These are phyloP conservation scores for Clarireedia hainanense DNA, from an alignment of 2,329 filamentous ascomycete genomes.

Conservation along the genomic window DNA sequence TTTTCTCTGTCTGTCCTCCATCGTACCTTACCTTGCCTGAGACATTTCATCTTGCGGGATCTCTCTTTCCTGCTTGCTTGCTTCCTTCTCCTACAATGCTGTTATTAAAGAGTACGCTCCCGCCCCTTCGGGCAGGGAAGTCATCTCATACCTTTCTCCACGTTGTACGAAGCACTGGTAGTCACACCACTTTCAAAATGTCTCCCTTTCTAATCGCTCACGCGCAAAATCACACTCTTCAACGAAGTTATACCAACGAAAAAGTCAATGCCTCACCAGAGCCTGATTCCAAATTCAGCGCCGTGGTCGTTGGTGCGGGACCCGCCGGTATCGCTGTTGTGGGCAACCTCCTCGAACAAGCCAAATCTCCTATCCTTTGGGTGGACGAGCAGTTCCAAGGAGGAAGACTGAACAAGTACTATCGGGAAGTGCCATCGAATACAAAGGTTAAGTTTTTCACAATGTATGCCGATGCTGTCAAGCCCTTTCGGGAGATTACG, in stretches of 20 bases:
- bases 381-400: slow-evolving; percentile 48
- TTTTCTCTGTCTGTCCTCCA: not conserved
- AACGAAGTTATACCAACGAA: not conserved
- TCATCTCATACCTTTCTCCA: not conserved
- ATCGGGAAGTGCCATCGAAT: slow-evolving; percentile 55
- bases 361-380: slow-evolving; percentile 46
- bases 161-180: slow-evolving; percentile 1
- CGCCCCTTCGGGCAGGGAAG: slow-evolving; percentile 1
- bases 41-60: not conserved
- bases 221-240: not conserved
- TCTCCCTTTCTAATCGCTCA: not conserved
- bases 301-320: slow-evolving; percentile 51
- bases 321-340: slow-evolving; percentile 52
- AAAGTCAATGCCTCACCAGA: not conserved
- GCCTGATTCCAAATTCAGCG: slow-evolving; percentile 33
- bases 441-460: slow-evolving; percentile 54
- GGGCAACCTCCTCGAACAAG: slow-evolving; percentile 52
- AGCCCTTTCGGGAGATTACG: slow-evolving; percentile 45
- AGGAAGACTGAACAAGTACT: slow-evolving; percentile 44
- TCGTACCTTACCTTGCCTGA: not conserved
- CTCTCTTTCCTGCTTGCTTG: not conserved
- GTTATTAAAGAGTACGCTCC: not conserved
- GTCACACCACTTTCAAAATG: not conserved
- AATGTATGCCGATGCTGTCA: slow-evolving; percentile 45
- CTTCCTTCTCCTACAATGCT: not conserved